phyloP scores from a whole-genome alignment of 1,284 basidiomycete species.

The Irpex sp. region DNA sequence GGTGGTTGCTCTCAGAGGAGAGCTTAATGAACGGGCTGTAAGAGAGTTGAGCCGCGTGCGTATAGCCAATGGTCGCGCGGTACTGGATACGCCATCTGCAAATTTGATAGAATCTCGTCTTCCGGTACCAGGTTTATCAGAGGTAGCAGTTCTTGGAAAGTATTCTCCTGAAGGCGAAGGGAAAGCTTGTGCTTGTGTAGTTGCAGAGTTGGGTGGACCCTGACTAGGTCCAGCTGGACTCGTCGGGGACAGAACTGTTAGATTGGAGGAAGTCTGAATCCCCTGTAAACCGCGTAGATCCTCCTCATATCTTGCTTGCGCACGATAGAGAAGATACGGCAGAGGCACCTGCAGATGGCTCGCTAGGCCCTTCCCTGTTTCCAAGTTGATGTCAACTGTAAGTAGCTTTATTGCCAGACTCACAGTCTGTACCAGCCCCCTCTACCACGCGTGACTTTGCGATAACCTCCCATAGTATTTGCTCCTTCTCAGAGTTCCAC shows the following conservation, averaged over 20 bases:
- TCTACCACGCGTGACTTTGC: slow-evolving; percentile 67
- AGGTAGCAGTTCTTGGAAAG: slow-evolving; percentile 11
- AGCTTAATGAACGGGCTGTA: slow-evolving; percentile 28
- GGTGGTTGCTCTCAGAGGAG: slow-evolving; percentile 52
- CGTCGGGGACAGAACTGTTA: slow-evolving; percentile 19
- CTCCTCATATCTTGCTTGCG: slow-evolving; percentile 75
- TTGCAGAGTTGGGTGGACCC: slow-evolving; percentile 17
- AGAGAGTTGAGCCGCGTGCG: slow-evolving; percentile 69
- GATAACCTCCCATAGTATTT: slow-evolving; percentile 79
- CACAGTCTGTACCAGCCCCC: slow-evolving; percentile 71
- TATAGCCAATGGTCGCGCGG: slow-evolving; percentile 46
- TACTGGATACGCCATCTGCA: slow-evolving; percentile 10
- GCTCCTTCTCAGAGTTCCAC: slow-evolving; percentile 79
- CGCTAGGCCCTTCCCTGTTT: slow-evolving; percentile 73
- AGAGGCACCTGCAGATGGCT: slow-evolving; percentile 74
- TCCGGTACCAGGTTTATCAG: slow-evolving; percentile 12
- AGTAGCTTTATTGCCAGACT: slow-evolving; percentile 26
- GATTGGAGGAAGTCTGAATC: slow-evolving; percentile 55
- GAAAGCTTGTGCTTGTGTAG: slow-evolving; percentile 17
- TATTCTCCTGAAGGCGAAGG: slow-evolving; percentile 17
- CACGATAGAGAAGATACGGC: slow-evolving; percentile 77
- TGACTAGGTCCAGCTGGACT: slow-evolving; percentile 29
- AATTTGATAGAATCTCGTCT: slow-evolving; percentile 15
- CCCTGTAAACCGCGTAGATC: slow-evolving; percentile 73
- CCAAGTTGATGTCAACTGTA: not conserved